These are phyloP conservation scores for Ajuga reptans DNA, from an alignment of 305 asterid genomes.

Conservation along the genomic window DNA sequence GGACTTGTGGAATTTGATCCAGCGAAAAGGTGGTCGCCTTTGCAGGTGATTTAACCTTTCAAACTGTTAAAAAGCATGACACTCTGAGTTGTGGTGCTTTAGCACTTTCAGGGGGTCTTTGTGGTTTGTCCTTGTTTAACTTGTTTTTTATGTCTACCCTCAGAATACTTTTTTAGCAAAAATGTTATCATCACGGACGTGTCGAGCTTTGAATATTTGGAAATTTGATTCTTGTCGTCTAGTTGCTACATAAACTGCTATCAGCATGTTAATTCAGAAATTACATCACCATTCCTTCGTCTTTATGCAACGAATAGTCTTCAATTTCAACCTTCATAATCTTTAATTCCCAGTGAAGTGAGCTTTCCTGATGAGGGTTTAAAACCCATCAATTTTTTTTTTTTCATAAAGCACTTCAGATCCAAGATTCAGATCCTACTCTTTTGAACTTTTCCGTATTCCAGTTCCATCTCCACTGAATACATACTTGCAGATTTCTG, in stretches of 20 bases:
- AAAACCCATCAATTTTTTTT: background rate
- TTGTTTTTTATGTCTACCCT: background rate
- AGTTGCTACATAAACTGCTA: too few relatives aligned
- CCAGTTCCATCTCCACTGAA: background rate
- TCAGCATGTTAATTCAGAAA: background rate
- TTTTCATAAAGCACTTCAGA: background rate
- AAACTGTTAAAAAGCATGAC: constrained; percentile 18
- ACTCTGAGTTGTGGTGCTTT: constrained; percentile 14
- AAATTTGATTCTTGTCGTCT: too few relatives aligned
- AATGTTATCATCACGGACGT: background rate
- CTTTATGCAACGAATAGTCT: background rate
- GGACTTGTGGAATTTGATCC: constrained; percentile 99
- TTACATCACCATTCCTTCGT: background rate
- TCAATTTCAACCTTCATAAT: background rate
- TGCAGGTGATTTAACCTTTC: constrained; percentile 57
- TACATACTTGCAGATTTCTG: background rate
- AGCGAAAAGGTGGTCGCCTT: constrained; percentile 96
- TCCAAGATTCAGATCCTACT: background rate
- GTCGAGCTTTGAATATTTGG: too few relatives aligned
- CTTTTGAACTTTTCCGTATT: background rate
- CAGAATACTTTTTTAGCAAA: background rate
- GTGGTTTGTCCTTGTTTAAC: background rate
- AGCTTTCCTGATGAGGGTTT: background rate
- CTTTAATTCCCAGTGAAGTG: constrained; percentile 5
- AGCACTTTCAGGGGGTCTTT: background rate